phyloP scores from a whole-genome alignment of 202 grass and related monocot genomes.

The Alloteropsis angusta region DNA sequence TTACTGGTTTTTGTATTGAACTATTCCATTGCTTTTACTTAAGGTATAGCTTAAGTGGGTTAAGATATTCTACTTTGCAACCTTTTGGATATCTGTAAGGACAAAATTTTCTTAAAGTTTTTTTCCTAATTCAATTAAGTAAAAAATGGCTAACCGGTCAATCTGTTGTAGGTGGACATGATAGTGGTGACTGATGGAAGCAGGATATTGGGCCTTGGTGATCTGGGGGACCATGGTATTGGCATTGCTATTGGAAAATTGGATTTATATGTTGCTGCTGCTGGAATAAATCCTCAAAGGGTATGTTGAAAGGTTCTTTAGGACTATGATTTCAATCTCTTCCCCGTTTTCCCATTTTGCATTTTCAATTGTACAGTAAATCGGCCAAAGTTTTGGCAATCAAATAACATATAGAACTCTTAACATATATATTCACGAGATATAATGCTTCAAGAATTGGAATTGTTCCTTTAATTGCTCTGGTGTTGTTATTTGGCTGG shows the following conservation, averaged over 20 bases:
- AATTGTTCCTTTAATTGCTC: background rate
- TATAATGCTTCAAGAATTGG: background rate
- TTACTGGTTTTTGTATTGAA: slow-evolving; percentile 6
- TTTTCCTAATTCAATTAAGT: slow-evolving; percentile 20
- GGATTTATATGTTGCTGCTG: slow-evolving; percentile 95
- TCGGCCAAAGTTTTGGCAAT: background rate
- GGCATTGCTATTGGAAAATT: slow-evolving; percentile 92
- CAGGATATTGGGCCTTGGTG: slow-evolving; percentile 96
- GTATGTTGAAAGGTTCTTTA: slow-evolving; percentile 37
- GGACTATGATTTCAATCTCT: slow-evolving; percentile 4
- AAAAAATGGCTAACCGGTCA: background rate
- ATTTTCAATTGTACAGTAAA: slow-evolving; percentile 3
- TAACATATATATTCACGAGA: background rate
- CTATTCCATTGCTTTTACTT: slow-evolving; percentile 20
- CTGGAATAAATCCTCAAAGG: slow-evolving; percentile 98
- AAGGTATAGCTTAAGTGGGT: slow-evolving; percentile 2
- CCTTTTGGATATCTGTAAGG: slow-evolving; percentile 18
- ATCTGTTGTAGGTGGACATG: slow-evolving; percentile 78
- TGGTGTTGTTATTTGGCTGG: background rate
- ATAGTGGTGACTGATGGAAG: slow-evolving; percentile 99
- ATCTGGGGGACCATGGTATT: slow-evolving; percentile 97
- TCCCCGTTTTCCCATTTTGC: background rate
- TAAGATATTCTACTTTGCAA: background rate
- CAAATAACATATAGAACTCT: background rate
- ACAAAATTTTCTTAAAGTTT: background rate